phyloP scores from a whole-genome alignment of 2,329 filamentous ascomycete genomes.

The Ophiostoma sp. region DNA sequence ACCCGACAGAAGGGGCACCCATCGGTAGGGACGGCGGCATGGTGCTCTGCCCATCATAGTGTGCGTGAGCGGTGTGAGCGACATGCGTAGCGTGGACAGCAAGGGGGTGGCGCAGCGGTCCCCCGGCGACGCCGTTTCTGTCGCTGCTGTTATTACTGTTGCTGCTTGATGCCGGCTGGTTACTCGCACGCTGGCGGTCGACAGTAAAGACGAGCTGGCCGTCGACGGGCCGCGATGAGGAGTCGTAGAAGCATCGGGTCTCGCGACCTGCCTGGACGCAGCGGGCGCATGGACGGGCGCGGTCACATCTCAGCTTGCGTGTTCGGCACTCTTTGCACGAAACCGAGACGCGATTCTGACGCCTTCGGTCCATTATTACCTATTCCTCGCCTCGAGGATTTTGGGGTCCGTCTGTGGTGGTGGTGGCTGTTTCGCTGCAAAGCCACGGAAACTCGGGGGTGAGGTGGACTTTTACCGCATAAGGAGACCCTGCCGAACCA shows the following conservation, averaged over 20 bases:
- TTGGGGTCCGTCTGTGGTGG: constrained; percentile 9
- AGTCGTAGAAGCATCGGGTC: constrained; percentile 11
- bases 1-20: neutral
- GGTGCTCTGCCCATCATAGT: neutral
- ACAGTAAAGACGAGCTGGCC: constrained; percentile 13
- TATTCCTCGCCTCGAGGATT: constrained; percentile 5
- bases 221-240: constrained; percentile 9
- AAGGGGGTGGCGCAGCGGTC: neutral
- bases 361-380: constrained; percentile 3
- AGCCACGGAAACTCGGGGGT: neutral
- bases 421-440: constrained; percentile 8
- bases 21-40: neutral
- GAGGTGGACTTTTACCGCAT: constrained; percentile 9
- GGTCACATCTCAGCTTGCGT: constrained; percentile 8
- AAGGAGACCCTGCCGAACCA: constrained; percentile 1
- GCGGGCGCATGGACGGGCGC: constrained; percentile 5
- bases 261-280: constrained; percentile 7
- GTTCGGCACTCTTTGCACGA: constrained; percentile 13
- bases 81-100: neutral
- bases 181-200: neutral
- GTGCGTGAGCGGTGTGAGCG: neutral
- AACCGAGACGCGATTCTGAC: constrained; percentile 10
- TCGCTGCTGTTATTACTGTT: neutral
- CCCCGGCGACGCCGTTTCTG: neutral
- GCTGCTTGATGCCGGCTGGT: neutral